Conservation (phyloP, 305 asterid species). For the Rubia occidens region DNA sequence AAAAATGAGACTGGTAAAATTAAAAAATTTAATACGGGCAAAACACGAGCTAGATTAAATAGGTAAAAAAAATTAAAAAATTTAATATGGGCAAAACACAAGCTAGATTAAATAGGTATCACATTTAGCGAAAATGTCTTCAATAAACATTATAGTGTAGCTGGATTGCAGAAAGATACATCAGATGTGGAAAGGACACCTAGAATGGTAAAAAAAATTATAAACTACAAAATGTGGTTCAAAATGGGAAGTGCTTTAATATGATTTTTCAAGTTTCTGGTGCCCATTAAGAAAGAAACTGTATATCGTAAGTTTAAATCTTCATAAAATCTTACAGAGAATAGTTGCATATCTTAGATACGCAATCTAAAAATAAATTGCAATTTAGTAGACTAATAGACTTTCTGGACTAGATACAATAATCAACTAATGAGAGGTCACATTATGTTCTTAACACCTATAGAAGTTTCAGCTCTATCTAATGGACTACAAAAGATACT, state of each 20-base stretch:
- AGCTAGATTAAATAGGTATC: background rate
- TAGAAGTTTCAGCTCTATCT: background rate
- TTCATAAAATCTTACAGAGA: background rate
- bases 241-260: background rate
- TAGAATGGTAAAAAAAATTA: background rate
- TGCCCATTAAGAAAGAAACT: background rate
- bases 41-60: no score
- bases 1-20: background rate
- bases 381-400: background rate
- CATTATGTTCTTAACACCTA: background rate
- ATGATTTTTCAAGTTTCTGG: background rate
- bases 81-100: background rate
- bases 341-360: background rate
- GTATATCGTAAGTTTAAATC: background rate
- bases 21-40: background rate
- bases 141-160: background rate
- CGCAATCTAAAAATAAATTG: background rate
- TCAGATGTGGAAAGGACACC: background rate
- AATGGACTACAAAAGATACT: background rate
- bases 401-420: background rate
- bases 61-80: no score
- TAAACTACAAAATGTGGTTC: background rate
- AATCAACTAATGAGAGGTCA: background rate
- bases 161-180: background rate
- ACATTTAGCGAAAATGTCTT: background rate